These are phyloP conservation scores for Aspergillus sp. DNA, from an alignment of 2,329 filamentous ascomycete genomes.

Conservation along the genomic window DNA sequence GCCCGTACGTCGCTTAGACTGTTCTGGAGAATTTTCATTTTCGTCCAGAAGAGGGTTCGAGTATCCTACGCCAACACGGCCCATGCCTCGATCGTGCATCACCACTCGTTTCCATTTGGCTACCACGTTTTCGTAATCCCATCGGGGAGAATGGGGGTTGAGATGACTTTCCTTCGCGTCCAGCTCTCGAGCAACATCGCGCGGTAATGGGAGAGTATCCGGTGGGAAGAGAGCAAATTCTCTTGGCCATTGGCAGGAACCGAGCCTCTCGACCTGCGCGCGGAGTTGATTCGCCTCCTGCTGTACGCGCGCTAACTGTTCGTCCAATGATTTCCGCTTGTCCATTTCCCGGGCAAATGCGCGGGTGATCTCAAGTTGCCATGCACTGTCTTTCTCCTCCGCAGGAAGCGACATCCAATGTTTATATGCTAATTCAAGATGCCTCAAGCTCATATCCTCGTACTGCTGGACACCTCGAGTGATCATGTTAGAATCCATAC, in stretches of 20 bases:
- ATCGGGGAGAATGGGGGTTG: conserved; percentile 30
- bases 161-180: conserved; percentile 29
- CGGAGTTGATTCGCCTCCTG: conserved; percentile 45
- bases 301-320: conserved; percentile 38
- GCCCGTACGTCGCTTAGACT: conserved; percentile 3
- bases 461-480: conserved; percentile 51
- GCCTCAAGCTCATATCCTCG: conserved; percentile 63
- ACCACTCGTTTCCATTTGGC: conserved; percentile 44
- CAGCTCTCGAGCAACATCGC: conserved; percentile 33
- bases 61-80: conserved; percentile 28
- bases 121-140: conserved; percentile 44
- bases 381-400: conserved; percentile 44
- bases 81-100: conserved; percentile 40
- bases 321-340: conserved; percentile 37
- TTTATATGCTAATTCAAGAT: conserved; percentile 68
- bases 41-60: conserved; percentile 15
- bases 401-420: conserved; percentile 64
- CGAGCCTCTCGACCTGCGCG: conserved; percentile 40
- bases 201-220: conserved; percentile 35
- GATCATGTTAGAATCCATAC: conserved; percentile 30
- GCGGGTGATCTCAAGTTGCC: conserved; percentile 43
- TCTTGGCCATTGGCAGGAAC: conserved; percentile 42
- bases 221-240: conserved; percentile 45
- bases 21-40: background rate
- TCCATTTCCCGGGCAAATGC: conserved; percentile 42